phyloP scores from a whole-genome alignment of 805 yeast genomes.

The Metschnikowia lunata region DNA sequence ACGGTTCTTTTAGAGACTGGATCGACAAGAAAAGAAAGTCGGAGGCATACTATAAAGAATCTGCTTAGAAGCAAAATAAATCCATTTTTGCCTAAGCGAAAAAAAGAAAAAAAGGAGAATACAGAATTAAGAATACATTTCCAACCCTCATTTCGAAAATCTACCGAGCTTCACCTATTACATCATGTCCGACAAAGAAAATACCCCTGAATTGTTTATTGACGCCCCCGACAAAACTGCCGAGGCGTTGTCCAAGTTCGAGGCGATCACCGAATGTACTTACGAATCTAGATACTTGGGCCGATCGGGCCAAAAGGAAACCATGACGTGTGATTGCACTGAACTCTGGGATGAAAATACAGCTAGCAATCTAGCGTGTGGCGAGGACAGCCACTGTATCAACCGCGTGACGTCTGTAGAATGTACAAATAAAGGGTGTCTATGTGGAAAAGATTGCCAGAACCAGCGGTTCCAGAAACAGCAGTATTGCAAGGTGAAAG shows the following conservation, averaged over 20 bases:
- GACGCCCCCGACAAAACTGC: slow-evolving; percentile 55
- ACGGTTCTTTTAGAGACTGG: too few species aligned
- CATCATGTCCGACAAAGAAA: slow-evolving; percentile 6
- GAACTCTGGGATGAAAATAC: slow-evolving; percentile 43
- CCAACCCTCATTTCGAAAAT: too few species aligned
- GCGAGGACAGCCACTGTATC: slow-evolving; percentile 82
- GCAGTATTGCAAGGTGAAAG: slow-evolving; percentile 71
- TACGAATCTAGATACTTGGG: slow-evolving; percentile 65
- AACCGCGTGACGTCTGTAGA: slow-evolving; percentile 90
- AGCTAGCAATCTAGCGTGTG: slow-evolving; percentile 62
- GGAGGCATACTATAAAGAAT: too few species aligned
- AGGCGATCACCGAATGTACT: slow-evolving; percentile 51
- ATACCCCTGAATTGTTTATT: slow-evolving; percentile 24
- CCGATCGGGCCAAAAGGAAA: slow-evolving; percentile 68
- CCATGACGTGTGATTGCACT: slow-evolving; percentile 87
- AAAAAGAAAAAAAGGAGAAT: too few species aligned
- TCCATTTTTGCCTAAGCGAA: too few species aligned
- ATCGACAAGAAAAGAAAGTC: too few species aligned
- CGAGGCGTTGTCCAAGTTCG: slow-evolving; percentile 64
- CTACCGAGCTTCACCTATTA: too few species aligned
- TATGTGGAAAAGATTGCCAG: slow-evolving; percentile 74
- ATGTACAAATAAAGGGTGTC: slow-evolving; percentile 65
- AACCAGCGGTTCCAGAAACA: slow-evolving; percentile 84
- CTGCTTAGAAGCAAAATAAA: too few species aligned
- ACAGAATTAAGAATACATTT: too few species aligned